Percentiles rank a stretch among this genome's conserved stretches.
phyloP scores from a whole-genome alignment of 306 rosid species.

The Medicago lupulina region DNA sequence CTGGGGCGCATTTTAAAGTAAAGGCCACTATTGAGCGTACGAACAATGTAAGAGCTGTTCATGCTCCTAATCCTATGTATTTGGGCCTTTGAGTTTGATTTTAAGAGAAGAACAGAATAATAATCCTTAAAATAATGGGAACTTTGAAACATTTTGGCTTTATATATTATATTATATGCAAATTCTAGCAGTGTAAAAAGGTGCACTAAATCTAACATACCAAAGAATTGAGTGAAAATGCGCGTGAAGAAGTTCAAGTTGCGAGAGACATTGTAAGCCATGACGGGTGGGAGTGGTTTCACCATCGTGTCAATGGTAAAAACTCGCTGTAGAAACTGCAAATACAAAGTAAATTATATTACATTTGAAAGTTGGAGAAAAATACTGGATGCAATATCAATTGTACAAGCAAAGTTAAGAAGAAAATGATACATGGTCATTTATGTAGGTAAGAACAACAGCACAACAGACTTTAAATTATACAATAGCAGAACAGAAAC shows the following conservation, averaged over 20 bases:
- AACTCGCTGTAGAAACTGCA: constrained; percentile 93
- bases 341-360: constrained; percentile 23
- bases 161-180: constrained; percentile 25
- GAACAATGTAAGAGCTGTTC: neutral
- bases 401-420: constrained; percentile 21
- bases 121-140: constrained; percentile 5
- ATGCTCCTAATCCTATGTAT: neutral
- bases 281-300: constrained; percentile 90
- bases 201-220: constrained; percentile 55
- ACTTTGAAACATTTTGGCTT: constrained; percentile 14
- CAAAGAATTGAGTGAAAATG: constrained; percentile 94
- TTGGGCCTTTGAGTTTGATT: neutral
- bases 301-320: constrained; percentile 89
- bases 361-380: constrained; percentile 7
- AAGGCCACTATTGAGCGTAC: neutral
- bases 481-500: neutral
- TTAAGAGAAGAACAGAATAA: neutral
- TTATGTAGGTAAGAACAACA: neutral
- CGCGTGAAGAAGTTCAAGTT: constrained; percentile 96
- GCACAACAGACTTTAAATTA: neutral
- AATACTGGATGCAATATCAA: constrained; percentile 6
- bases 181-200: constrained; percentile 19
- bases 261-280: constrained; percentile 87
- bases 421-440: neutral
- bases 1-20: neutral